Base-by-base conservation (phyloP, 192 early-diverging fungal genomes). In the Coemansia sp. region DNA sequence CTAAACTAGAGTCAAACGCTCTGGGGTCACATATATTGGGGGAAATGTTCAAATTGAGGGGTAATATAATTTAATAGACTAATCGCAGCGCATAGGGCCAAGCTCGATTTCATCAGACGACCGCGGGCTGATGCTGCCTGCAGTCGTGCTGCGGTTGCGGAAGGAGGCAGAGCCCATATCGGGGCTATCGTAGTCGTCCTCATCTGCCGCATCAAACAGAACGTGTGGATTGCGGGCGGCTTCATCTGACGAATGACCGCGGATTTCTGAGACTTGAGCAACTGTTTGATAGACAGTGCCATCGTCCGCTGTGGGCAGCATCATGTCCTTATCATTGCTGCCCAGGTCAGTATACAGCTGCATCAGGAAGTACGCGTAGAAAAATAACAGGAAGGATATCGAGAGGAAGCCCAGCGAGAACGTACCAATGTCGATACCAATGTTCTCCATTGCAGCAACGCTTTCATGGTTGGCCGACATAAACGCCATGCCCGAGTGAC, bases 391-490 rank as follows among this genome's bases (percentile, higher is more conserved):
- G 62, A 89, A 87, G 6, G 83, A 76, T 26, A 87, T 71, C 1
- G 87, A 85, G 28, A 88, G 57, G 19, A 83, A 69, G n/a, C 84
- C 62, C 47, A 87, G 72, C 44, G 72, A 75, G 51, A 85, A 89
- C 0, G 87, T 85, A 52, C 79, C 73, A 59, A 84, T 72, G 59
- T 89, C 87, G 52, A 85, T 72, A 22, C 66, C 78, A 8, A 78
- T 80, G 38, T 60, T 57, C 23, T 47, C 53, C 47, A 89, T 64
- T 36, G 71, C 68, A 2, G 34, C 36, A 9, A 89, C 60, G 56
- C 82, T 85, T 56, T 89, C 78, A 61, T 78, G 81, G 59, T 86
- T 87, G 19, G 85, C 83, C 14, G 83, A 74, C 87, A 89, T 89
- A 54, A 89, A 89, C 26, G 81, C 56, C 21, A 87, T 65, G 40